Base-by-base conservation (phyloP, 2,329 filamentous ascomycete species). In the Aspergillus sclerotialis region DNA sequence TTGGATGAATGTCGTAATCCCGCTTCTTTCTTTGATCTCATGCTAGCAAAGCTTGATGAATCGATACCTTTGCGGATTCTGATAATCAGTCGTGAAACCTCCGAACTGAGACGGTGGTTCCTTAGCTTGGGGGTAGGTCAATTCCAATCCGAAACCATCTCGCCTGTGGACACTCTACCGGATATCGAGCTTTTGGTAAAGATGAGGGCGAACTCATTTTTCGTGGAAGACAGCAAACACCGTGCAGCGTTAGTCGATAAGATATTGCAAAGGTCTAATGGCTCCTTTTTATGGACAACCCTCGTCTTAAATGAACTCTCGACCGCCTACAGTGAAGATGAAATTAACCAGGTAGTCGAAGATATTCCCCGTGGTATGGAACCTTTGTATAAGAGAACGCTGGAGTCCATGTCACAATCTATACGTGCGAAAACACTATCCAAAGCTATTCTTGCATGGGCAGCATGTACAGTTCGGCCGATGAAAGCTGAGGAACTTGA, bases 361-460 rank as follows among this genome's bases (percentile, higher is more conserved):
- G 46, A 55, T 4, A 39, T 58, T 1, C 62, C 62, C 3, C 39
- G 23, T 33, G 56, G 53, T 11, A 65, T 65, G 61, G 46, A 54
- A 9, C 38, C 43, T 7, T 42, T 63, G 5, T 67, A 64, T 42
- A 35, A 44, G 25, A 45, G 56, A 30, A 53, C 47, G 7, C 33
- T 65, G 7, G 44, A 53, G 5, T 30, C 30, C 9, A 63, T 65
- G 51, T 48, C 57, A 7, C 38, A 45, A 27, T 37, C 38, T 7
- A 18, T 33, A 7, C 40, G 49, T 10, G 50, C 48, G 14, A 56
- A 57, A 10, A 39, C 50, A 17, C 46, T 67, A 3, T 53, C 58
- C 14, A 53, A 57, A 32, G 49, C 56, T 8, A 55, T 67, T 9
- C 54, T 68, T 2, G 48, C 40, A 7, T 68, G 63, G 63, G 47